Evolutionary conservation across 805 yeast genomes (phyloP).

Genomic region (Candida dendrica): DNA sequence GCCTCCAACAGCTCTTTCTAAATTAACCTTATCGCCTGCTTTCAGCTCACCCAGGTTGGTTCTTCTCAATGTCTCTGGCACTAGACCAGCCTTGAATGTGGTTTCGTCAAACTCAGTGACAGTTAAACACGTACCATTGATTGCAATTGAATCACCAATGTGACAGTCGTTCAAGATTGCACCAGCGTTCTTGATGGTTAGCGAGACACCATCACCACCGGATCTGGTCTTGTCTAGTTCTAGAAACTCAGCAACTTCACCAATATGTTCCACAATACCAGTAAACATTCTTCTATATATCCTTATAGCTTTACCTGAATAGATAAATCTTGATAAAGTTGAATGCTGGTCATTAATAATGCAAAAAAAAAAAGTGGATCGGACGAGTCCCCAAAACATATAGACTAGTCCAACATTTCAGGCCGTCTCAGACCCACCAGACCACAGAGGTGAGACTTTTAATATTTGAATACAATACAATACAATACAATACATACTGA

Average conservation of each 20-base stretch:
- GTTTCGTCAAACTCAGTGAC: constrained; percentile 68
- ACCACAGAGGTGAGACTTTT: too few relatives aligned
- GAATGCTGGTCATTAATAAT: too few relatives aligned
- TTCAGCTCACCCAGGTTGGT: constrained; percentile 64
- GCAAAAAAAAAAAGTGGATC: too few relatives aligned
- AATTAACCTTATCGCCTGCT: constrained; percentile 60
- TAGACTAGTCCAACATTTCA: too few relatives aligned
- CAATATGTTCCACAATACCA: constrained; percentile 84
- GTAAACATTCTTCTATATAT: constrained; percentile 61
- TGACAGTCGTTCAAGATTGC: constrained; percentile 72
- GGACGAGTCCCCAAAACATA: too few relatives aligned
- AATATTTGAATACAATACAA: too few relatives aligned
- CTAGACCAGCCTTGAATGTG: constrained; percentile 80
- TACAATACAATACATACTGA: too few relatives aligned
- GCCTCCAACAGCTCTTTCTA: constrained; percentile 83
- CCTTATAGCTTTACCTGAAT: too few relatives aligned
- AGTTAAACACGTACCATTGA: constrained; percentile 86
- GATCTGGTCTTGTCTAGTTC: constrained; percentile 39
- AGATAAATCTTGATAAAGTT: too few relatives aligned
- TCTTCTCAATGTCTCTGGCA: constrained; percentile 85
- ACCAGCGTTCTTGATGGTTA: constrained; percentile 56
- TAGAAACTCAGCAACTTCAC: constrained; percentile 47
- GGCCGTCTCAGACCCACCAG: too few relatives aligned
- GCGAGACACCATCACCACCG: constrained; percentile 71
- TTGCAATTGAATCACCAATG: constrained; percentile 88